A percentile compares a stretch with the other conserved stretches of the same genome.
phyloP scores from a whole-genome alignment of 2,329 filamentous ascomycete genomes.

The Aspergillus sp. region DNA sequence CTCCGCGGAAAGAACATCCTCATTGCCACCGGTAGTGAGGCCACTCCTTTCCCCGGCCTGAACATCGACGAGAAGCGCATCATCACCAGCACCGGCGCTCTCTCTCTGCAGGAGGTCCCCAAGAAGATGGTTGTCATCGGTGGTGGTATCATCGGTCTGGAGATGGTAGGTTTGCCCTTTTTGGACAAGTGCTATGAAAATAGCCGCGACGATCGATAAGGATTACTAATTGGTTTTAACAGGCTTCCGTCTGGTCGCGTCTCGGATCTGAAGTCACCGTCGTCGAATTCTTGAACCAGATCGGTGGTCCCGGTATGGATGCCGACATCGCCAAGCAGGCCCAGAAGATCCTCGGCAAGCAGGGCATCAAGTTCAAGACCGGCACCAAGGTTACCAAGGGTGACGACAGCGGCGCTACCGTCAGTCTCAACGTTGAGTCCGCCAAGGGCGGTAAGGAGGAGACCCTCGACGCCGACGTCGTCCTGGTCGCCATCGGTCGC shows the following conservation, averaged over 20 bases:
- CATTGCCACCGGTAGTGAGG: constrained; percentile 93
- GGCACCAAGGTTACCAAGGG: constrained; percentile 91
- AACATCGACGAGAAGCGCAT: constrained; percentile 97
- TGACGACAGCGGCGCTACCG: constrained; percentile 72
- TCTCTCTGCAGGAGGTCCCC: constrained; percentile 84
- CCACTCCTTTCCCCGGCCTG: constrained; percentile 93
- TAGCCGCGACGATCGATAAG: not conserved
- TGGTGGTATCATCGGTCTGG: constrained; percentile 96
- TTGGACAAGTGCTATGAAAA: not conserved
- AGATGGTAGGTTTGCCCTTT: constrained; percentile 67
- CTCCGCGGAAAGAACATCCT: constrained; percentile 94
- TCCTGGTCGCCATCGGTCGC: constrained; percentile 94
- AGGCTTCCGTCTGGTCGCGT: constrained; percentile 91
- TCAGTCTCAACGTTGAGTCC: constrained; percentile 84
- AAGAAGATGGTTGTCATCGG: constrained; percentile 98
- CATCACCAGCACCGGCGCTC: constrained; percentile 91
- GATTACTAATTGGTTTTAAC: constrained; percentile 5
- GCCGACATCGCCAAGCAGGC: constrained; percentile 84
- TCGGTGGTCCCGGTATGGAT: constrained; percentile 98
- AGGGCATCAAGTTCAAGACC: constrained; percentile 97
- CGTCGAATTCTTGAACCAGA: constrained; percentile 93
- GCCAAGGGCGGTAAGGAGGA: constrained; percentile 96
- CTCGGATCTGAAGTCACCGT: constrained; percentile 93
- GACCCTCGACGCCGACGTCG: constrained; percentile 87
- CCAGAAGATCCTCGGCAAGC: constrained; percentile 92